These are phyloP conservation scores for Vitellaria paradoxa DNA, from an alignment of 179 eudicot genomes.

Conservation along the genomic window DNA sequence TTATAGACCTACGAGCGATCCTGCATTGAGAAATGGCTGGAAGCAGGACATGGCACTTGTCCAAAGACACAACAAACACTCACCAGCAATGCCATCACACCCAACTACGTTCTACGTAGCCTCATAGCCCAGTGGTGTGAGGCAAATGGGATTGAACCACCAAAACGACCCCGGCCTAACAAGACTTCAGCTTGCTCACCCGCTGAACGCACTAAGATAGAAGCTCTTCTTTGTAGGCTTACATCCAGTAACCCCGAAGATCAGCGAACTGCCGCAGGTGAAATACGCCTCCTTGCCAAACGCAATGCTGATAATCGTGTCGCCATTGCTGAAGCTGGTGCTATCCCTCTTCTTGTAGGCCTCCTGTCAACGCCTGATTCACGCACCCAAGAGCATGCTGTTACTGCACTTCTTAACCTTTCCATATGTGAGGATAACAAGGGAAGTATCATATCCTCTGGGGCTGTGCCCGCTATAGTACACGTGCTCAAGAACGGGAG, in stretches of 20 bases:
- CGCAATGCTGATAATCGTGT: constrained; percentile 86
- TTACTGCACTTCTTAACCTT: constrained; percentile 90
- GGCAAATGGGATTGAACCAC: constrained; percentile 76
- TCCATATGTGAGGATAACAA: constrained; percentile 92
- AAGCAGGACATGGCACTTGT: constrained; percentile 78
- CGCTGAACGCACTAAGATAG: constrained; percentile 63
- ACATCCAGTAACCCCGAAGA: constrained; percentile 61
- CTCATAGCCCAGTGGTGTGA: constrained; percentile 97
- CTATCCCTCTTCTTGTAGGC: constrained; percentile 73
- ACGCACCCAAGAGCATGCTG: constrained; percentile 92
- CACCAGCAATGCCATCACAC: constrained; percentile 61
- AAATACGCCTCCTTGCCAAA: constrained; percentile 87
- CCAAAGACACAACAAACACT: constrained; percentile 92
- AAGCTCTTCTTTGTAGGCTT: constrained; percentile 60
- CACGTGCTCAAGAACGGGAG: constrained; percentile 79
- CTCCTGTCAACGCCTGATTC: constrained; percentile 64
- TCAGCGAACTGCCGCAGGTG: constrained; percentile 74
- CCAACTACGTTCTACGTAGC: constrained; percentile 84
- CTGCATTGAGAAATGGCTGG: constrained; percentile 91
- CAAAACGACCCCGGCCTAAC: constrained; percentile 51
- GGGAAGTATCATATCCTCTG: constrained; percentile 63
- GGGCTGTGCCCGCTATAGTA: constrained; percentile 87
- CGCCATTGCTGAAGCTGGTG: constrained; percentile 89
- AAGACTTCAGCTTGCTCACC: constrained; percentile 57
- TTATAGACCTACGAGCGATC: constrained; percentile 87